Evolutionary conservation across 2,329 filamentous ascomycete species (phyloP).

Genomic region (Neoarthrinium moseri): DNA sequence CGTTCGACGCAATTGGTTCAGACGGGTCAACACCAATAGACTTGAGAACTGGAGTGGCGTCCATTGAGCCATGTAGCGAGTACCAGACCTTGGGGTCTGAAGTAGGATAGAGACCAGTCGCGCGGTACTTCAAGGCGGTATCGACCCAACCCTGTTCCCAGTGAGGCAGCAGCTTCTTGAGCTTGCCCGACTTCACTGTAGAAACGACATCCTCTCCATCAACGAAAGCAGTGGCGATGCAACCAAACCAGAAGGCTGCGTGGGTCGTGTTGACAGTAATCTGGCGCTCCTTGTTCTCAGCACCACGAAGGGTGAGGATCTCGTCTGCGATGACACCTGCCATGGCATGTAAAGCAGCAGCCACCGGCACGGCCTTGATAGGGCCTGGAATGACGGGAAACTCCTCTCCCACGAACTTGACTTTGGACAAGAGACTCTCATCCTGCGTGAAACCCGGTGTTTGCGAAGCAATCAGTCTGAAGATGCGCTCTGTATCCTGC

Average conservation of each 20-base stretch:
- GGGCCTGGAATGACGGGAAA: constrained; percentile 32
- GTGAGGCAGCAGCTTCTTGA: constrained; percentile 31
- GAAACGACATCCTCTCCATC: constrained; percentile 32
- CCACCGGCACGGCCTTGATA: constrained; percentile 30
- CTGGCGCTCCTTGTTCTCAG: constrained; percentile 15
- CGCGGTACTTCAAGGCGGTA: constrained; percentile 35
- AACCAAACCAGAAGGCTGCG: constrained; percentile 41
- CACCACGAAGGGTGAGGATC: constrained; percentile 13
- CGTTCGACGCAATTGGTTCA: constrained; percentile 15
- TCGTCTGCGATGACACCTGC: constrained; percentile 20
- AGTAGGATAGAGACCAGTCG: constrained; percentile 47
- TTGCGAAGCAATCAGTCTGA: constrained; percentile 25
- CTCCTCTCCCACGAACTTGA: constrained; percentile 28
- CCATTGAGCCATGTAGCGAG: constrained; percentile 48
- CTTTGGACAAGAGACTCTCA: constrained; percentile 22
- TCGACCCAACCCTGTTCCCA: constrained; percentile 36
- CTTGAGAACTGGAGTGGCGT: constrained; percentile 38
- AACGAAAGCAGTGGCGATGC: constrained; percentile 34
- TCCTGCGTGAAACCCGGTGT: constrained; percentile 33
- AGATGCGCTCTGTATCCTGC: constrained; percentile 28
- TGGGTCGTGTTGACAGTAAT: constrained; percentile 47
- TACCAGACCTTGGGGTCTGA: constrained; percentile 44
- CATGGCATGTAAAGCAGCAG: constrained; percentile 33
- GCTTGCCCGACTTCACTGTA: constrained; percentile 25
- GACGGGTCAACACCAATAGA: constrained; percentile 43